Evolutionary conservation across 2,329 filamentous ascomycete species (phyloP).

Genomic region (Cladosporium cucumerinum): DNA sequence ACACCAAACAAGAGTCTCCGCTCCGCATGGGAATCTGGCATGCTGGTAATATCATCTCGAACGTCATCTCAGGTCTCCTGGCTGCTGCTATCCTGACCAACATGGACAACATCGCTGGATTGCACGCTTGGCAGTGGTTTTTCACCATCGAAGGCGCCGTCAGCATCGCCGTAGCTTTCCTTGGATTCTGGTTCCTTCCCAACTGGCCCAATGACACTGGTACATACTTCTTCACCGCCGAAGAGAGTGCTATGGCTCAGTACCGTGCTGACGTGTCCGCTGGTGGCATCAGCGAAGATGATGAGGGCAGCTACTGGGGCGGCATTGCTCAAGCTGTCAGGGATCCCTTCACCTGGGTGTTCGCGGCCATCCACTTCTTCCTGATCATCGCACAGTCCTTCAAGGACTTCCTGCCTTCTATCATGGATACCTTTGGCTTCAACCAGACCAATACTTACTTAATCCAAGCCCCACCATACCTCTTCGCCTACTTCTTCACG

Average conservation of each 20-base stretch:
- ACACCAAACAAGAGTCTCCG: constrained; percentile 51
- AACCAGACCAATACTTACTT: constrained; percentile 54
- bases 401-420: constrained; percentile 20
- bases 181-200: constrained; percentile 53
- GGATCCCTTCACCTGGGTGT: constrained; percentile 25
- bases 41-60: constrained; percentile 49
- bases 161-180: constrained; percentile 50
- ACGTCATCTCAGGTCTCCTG: constrained; percentile 53
- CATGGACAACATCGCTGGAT: constrained; percentile 57
- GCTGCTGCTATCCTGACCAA: constrained; percentile 61
- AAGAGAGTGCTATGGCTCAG: constrained; percentile 44
- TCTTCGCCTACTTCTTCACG: constrained; percentile 31
- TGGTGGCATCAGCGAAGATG: constrained; percentile 45
- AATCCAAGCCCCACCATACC: constrained; percentile 42
- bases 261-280: constrained; percentile 37
- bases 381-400: constrained; percentile 27
- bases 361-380: constrained; percentile 39
- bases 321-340: constrained; percentile 18
- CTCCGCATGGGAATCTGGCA: constrained; percentile 52
- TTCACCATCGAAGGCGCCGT: constrained; percentile 55
- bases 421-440: constrained; percentile 66
- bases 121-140: constrained; percentile 53
- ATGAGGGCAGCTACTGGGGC: constrained; percentile 31
- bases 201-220: constrained; percentile 53
- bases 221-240: constrained; percentile 44